phyloP scores from a whole-genome alignment of 805 yeast genomes.

The Candida fluviatilis region DNA sequence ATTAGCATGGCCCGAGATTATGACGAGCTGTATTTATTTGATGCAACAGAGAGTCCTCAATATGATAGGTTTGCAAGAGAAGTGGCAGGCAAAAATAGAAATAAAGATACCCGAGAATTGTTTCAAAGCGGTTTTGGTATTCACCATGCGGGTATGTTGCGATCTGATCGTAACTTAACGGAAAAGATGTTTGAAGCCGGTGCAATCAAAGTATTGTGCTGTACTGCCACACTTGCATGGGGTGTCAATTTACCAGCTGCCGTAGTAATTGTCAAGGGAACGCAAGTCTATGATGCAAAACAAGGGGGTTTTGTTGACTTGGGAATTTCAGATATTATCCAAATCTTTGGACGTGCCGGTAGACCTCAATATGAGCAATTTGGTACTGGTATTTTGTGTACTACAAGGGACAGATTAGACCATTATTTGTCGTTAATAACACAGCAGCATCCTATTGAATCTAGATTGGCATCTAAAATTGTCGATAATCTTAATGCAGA shows the following conservation, averaged over 20 bases:
- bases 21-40: slow-evolving; percentile 56
- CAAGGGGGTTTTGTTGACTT: slow-evolving; percentile 92
- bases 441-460: slow-evolving; percentile 96
- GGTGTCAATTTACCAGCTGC: slow-evolving; percentile 99
- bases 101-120: slow-evolving; percentile 75
- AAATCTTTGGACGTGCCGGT: slow-evolving; percentile 99
- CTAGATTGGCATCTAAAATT: slow-evolving; percentile 68
- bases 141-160: slow-evolving; percentile 96
- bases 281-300: slow-evolving; percentile 91
- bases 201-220: slow-evolving; percentile 81
- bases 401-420: slow-evolving; percentile 75
- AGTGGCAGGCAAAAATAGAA: slow-evolving; percentile 60
- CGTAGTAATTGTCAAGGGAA: slow-evolving; percentile 93
- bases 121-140: slow-evolving; percentile 82
- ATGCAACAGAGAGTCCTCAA: slow-evolving; percentile 43
- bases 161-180: slow-evolving; percentile 84
- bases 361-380: slow-evolving; percentile 91
- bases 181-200: slow-evolving; percentile 86
- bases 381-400: slow-evolving; percentile 91
- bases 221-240: slow-evolving; percentile 99
- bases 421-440: slow-evolving; percentile 86
- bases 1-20: slow-evolving; percentile 62
- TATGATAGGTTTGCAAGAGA: slow-evolving; percentile 55
- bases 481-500: slow-evolving; percentile 96
- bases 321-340: slow-evolving; percentile 95